These are phyloP conservation scores for Brassica nigra DNA, from an alignment of 345 rosid species.

Conservation along the genomic window DNA sequence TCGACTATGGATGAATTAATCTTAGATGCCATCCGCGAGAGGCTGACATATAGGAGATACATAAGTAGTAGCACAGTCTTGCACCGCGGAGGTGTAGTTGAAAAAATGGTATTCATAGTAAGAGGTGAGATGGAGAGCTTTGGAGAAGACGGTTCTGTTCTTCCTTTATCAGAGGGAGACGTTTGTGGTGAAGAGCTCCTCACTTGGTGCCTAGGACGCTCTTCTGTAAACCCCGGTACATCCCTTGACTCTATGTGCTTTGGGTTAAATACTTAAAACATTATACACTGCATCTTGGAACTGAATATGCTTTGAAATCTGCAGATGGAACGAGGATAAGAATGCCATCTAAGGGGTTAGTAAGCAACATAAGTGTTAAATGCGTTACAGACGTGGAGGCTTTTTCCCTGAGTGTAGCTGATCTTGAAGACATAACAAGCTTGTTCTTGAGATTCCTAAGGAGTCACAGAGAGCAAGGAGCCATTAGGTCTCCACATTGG, in stretches of 20 bases:
- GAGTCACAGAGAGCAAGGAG: constrained; percentile 73
- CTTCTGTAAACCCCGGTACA: constrained; percentile 61
- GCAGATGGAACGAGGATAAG: constrained; percentile 59
- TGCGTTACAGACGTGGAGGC: neutral
- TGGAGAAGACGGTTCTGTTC: constrained; percentile 55
- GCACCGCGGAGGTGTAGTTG: constrained; percentile 57
- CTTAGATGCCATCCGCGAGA: constrained; percentile 73
- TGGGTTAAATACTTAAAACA: neutral
- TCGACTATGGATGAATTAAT: constrained; percentile 65
- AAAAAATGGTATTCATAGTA: constrained; percentile 82
- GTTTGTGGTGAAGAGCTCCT: constrained; percentile 90
- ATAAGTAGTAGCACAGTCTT: constrained; percentile 62
- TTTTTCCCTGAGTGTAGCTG: too few relatives aligned
- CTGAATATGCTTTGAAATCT: constrained; percentile 16
- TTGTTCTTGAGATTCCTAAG: constrained; percentile 47
- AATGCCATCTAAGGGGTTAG: constrained; percentile 48
- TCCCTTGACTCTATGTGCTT: constrained; percentile 3
- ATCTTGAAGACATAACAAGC: neutral
- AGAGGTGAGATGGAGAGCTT: constrained; percentile 75
- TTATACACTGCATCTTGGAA: neutral
- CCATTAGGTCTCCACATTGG: constrained; percentile 89
- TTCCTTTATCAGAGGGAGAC: constrained; percentile 64
- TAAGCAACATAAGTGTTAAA: constrained; percentile 45
- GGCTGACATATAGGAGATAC: constrained; percentile 68
- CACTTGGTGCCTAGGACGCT: constrained; percentile 81